Conservation (phyloP, 2,329 filamentous ascomycete species). For the Claviceps purpurea region DNA sequence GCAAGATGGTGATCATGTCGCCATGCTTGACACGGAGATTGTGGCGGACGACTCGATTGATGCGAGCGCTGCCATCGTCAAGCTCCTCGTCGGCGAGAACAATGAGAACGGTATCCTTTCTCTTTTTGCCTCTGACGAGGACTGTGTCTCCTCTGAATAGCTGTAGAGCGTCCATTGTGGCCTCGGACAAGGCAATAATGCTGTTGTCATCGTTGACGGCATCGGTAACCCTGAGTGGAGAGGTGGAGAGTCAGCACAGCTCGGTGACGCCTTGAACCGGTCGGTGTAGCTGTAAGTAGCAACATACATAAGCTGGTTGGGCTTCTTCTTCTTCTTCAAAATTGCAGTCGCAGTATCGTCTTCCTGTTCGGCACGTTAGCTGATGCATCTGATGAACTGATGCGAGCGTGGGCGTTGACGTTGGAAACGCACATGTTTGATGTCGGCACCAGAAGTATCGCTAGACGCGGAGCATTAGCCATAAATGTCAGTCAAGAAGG, state of each 20-base stretch:
- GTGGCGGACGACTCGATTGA: conserved; percentile 97
- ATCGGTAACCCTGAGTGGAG: conserved; percentile 71
- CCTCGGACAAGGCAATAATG: conserved; percentile 94
- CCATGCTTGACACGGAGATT: conserved; percentile 98
- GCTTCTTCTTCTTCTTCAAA: conserved; percentile 99
- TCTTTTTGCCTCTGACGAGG: conserved; percentile 97
- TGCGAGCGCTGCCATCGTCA: conserved; percentile 89
- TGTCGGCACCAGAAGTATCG: conserved; percentile 79
- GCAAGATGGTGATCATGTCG: conserved; percentile 92
- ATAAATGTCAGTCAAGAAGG: neutral
- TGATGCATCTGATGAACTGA: conserved; percentile 8
- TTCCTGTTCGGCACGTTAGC: conserved; percentile 39
- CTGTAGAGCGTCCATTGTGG: conserved; percentile 96
- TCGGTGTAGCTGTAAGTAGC: neutral
- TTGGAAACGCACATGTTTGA: conserved; percentile 57
- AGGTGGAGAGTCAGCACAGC: neutral
- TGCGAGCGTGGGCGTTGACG: conserved; percentile 8
- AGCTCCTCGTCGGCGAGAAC: conserved; percentile 95
- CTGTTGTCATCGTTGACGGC: conserved; percentile 99
- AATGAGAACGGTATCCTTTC: conserved; percentile 96
- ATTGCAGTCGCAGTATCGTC: conserved; percentile 93
- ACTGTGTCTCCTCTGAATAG: conserved; percentile 98
- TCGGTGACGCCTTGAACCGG: neutral
- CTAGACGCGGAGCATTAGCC: conserved; percentile 30
- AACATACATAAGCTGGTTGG: conserved; percentile 89